Base-by-base conservation (phyloP, 2,329 filamentous ascomycete genomes). In the Beauveria pseudobassiana region DNA sequence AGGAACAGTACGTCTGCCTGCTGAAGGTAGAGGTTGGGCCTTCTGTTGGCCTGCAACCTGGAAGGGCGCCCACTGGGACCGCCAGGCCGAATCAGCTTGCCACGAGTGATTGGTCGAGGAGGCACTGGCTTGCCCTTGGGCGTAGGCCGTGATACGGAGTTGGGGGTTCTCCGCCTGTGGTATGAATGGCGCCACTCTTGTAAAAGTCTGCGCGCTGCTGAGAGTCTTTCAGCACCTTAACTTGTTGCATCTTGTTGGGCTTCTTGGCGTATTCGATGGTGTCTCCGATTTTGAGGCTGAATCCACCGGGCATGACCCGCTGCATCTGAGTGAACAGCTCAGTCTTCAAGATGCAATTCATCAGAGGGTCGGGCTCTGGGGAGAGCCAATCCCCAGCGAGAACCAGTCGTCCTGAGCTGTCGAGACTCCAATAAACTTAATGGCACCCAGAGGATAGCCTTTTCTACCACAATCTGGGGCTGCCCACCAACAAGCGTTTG, bases 231-330 rank as follows among this genome's bases (percentile, higher is more conserved):
- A 96, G 71, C 9, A 90, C 90, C 78, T 98, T 98, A 71, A 99
- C 89, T 6, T 86, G 77, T 59, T 93, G 89, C 73, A 91, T 83
- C 78, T 99, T 99, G 61, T 91, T 91, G 1, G 95, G 95, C 76
- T 99, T 99, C 82, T 98, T 99, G 71, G 93, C 93, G 75, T 96
- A 99, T 72, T 96, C 91, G 67, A 99, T 93, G 63, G 82, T 82
- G 30, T 95, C 88, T n/a, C 80, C 85, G 64, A 98, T 88, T 75
- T 90, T 91, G 53, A 99, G 77, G 71, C 87, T 91, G 71, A 96
- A 84, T 10, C 90, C 87, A 9, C 89, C 91, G 3, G 89, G 87
- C 75, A 96, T 89, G 58, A 87, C 86, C 56, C 85, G 87, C 71
- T 88, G 86, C 77, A 99, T 87, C 65, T 97, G 93, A 0, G 93